phyloP scores from a whole-genome alignment of 1,284 basidiomycete species.

The Cutaneotrichosporon dermatis region DNA sequence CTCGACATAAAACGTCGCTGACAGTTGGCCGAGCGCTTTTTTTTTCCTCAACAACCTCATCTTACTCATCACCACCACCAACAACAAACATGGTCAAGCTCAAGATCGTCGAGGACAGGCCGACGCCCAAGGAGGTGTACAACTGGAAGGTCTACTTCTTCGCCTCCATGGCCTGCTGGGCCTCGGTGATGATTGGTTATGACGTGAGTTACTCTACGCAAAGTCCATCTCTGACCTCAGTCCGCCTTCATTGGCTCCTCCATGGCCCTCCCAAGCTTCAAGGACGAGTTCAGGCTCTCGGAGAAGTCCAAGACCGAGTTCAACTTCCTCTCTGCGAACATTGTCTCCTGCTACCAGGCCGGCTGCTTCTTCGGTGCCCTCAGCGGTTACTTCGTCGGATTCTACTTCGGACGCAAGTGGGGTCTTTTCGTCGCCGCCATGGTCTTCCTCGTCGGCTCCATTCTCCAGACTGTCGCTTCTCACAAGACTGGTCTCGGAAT shows the following conservation, averaged over 20 bases:
- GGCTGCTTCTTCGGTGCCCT: conserved; percentile 27
- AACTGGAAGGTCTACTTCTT: conserved; percentile 53
- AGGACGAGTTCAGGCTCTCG: conserved; percentile 27
- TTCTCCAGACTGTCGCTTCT: conserved; percentile 36
- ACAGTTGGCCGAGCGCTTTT: background rate
- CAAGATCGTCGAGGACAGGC: conserved; percentile 48
- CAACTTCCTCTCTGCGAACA: conserved; percentile 46
- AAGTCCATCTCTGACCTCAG: background rate
- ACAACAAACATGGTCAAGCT: conserved; percentile 16
- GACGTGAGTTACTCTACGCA: conserved; percentile 31
- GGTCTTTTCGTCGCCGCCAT: conserved; percentile 30
- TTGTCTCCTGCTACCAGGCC: conserved; percentile 51
- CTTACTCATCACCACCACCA: background rate
- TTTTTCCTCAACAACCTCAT: background rate
- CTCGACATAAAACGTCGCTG: background rate
- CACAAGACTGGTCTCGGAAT: conserved; percentile 25
- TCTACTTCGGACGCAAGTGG: conserved; percentile 30
- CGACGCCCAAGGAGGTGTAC: conserved; percentile 53
- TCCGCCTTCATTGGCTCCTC: conserved; percentile 37
- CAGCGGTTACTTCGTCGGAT: conserved; percentile 20
- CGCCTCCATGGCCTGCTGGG: conserved; percentile 40
- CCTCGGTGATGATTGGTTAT: conserved; percentile 51
- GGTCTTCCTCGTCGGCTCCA: conserved; percentile 42
- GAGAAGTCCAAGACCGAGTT: conserved; percentile 4
- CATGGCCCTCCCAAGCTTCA: conserved; percentile 32